Evolutionary conservation across 441 rosid species (phyloP), one percentile per base, ranked within the genome.

Genomic region (Cnidoscolus chayamansa): DNA sequence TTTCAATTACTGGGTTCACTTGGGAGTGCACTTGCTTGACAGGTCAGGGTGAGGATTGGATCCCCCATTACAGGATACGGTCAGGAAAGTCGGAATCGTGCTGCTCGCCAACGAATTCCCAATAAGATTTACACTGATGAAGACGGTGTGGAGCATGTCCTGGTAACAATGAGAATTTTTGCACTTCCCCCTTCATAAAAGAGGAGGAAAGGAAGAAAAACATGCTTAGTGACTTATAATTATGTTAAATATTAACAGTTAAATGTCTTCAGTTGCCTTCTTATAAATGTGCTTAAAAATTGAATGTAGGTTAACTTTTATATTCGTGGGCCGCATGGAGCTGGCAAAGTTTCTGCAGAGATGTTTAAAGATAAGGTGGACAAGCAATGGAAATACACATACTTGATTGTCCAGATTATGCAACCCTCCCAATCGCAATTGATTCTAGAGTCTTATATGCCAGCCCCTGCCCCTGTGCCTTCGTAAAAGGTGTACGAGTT

Each of bases 41-140:
- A 95, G 99, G 97, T 95, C 47, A 85, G 96, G 80, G 89, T 90
- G 76, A 88, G 99, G 86, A 93, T 95, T 79, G 98, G 98, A 81
- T 86, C 96, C 17, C 99, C 98, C 10, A 90, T 95, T 75, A 95
- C 89, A 19, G 99, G 99, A 50, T 95, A 91, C 79, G 99, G 98
- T 74, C 98, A 93, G 77, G 99, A 95, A 84, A 89, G 90, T 68
- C 86, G 97, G 79, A 95, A 95, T 79, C 92, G 99, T 57, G 97
- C 92, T 67, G 98, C 98, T 60, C 97, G 99, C 63, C 99, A 95
- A 73, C 88, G 91, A 32, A 93, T 95, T 70, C 96, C 97, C 1
- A 86, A 90, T 75, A 90, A 84, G 81, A 64, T 86, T 69, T 93
- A 81, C 76, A 88, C 92, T 0, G 99, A 95, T 81, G 99, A 93